These are phyloP conservation scores for Amaranthus hypochondriacus DNA, from an alignment of 148 eudicot species.

Conservation along the genomic window DNA sequence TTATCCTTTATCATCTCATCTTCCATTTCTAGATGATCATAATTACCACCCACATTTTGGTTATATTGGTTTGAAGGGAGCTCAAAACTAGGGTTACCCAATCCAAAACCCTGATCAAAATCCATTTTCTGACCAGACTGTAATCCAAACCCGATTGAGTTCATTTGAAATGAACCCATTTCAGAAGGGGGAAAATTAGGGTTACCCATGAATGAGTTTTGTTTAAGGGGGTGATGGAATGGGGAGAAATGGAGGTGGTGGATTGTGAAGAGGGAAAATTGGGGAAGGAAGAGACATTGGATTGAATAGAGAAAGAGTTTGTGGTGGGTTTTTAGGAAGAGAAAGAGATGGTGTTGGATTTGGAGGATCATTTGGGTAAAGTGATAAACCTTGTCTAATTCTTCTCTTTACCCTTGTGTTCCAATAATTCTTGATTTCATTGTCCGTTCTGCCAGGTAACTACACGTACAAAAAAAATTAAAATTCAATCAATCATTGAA, in stretches of 20 bases:
- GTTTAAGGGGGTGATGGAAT: conserved; percentile 19
- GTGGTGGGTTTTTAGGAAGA: conserved; percentile 10
- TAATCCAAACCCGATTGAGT: conserved; percentile 16
- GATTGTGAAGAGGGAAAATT: conserved; percentile 16
- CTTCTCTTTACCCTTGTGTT: conserved; percentile 82
- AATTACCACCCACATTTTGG: conserved; percentile 19
- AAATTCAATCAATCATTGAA: neutral
- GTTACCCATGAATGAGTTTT: conserved; percentile 14
- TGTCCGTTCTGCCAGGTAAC: conserved; percentile 93
- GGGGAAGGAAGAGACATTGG: conserved; percentile 3
- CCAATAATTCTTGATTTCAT: conserved; percentile 94
- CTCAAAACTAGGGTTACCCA: conserved; percentile 28
- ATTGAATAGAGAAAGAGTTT: conserved; percentile 18
- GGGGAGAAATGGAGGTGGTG: conserved; percentile 23
- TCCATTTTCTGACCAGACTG: conserved; percentile 8
- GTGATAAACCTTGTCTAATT: conserved; percentile 69
- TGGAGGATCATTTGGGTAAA: conserved; percentile 58
- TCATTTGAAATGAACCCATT: conserved; percentile 15
- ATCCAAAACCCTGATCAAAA: conserved; percentile 3
- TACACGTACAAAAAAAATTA: conserved; percentile 13
- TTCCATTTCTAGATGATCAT: neutral
- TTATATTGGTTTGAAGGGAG: conserved; percentile 77
- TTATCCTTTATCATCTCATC: conserved; percentile 19
- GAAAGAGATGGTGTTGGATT: conserved; percentile 17
- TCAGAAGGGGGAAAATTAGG: conserved; percentile 21